Base-by-base conservation (phyloP, 208 protist genomes). In the Tritrichomonas musculus region DNA sequence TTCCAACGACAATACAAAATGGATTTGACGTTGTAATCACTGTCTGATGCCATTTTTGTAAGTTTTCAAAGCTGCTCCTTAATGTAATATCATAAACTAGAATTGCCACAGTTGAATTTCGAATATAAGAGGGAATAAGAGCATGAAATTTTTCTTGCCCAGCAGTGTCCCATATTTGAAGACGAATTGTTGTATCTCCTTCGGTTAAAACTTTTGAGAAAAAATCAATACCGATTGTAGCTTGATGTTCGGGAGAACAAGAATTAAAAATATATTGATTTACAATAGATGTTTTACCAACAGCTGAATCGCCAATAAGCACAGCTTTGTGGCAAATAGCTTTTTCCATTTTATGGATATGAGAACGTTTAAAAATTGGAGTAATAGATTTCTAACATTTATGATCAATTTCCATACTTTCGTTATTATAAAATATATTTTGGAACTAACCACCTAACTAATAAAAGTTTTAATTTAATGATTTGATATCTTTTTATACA, bases 191-290 rank as follows among this genome's bases (percentile, higher is more conserved):
- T 64, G 4, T 14, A 36, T 60, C 47, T 22, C n/a, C 77, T 60
- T 41, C 13, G 11, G 13, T 47, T 39, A 92, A 20, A 39, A 20
- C 60, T 60, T 92, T 92, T 22, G 77, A 36, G 39, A 92, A 92
- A 92, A 60, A 92, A 92, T 92, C 47, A 39, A 92, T 92, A 22
- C 77, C 77, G 20, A 92, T 92, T 92, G 77, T 92, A 39, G 77
- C 47, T 92, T 92, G 39, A 60, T 92, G n/a, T 17, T 92, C 96
- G 57, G 73, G 95, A 92, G 98, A 97, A 93, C 99, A 99, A 33
- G 97, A 97, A 95, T 99, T 97, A 94, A 98, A 98, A 41, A 53
- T 72, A 60, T 60, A 64, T 57, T 92, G 44, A 20, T 88, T 88
- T 17, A 88, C 44, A 39, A 88, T 88, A 33, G 77, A 88, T 50